Evolutionary conservation across 75 land plant genomes (phyloP), one percentile per base, ranked within the genome.

Genomic region (Larix kaempferi): DNA sequence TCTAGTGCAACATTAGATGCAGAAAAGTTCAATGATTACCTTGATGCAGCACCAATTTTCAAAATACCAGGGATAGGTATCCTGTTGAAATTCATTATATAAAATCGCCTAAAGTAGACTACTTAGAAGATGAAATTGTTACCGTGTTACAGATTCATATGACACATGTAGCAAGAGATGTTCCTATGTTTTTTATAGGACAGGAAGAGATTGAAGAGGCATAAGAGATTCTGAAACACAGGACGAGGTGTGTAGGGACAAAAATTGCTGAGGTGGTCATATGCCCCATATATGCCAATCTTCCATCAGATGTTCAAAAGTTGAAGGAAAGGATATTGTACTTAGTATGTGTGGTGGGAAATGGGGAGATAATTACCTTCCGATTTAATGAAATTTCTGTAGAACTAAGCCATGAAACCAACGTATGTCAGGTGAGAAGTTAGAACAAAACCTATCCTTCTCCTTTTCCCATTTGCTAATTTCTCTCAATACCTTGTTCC

Each of bases 1-100:
- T 95, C 98, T 25, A 98, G 99, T 89, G 99, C 99, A 3, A 98
- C 99, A 2, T 86, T 95, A 29, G 98, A 95, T 88, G 99, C 99
- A 7, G 93, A 91, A 78, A 98, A 98, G 85, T 95, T 97, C 82
- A 93, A 96, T 73, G 94, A 91, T 76, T 97, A 91, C 78, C 95
- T 97, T 83, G 98, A 93, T 78, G 82, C 82, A 39, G 99, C 99
- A 29, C 99, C 99, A 17, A 92, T 97, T 56, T 95, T 97, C 71
- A 93, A 84, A 41, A 93, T 98, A 26, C 99, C 99, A 16, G 99
- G 99, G 3, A 90, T 63, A 83, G 91, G 11, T 93, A 78, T 80
- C 99, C 99, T n/a, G 99, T 98, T 74, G 98, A 95, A 37, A 90
- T 98, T 57, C 78, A 90, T 37, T 94, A 86, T 59, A 95, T 98